These are phyloP conservation scores for Papiliotrema flavescens DNA, from an alignment of 1,284 basidiomycete genomes.

Conservation along the genomic window DNA sequence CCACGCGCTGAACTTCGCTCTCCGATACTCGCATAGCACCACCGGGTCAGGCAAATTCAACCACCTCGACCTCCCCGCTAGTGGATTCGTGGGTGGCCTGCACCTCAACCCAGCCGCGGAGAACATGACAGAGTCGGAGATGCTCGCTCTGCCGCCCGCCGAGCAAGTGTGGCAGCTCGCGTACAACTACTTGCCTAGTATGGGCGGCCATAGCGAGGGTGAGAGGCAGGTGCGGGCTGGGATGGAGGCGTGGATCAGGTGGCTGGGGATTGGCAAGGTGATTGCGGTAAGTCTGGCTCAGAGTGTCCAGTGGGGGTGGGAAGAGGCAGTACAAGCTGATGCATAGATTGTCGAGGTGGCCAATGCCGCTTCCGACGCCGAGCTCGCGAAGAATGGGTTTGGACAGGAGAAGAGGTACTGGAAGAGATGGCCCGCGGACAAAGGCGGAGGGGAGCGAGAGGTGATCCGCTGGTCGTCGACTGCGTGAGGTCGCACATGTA, in stretches of 20 bases:
- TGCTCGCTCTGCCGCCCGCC: neutral
- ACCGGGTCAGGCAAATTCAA: too few relatives aligned
- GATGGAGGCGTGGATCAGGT: neutral
- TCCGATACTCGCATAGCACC: too few relatives aligned
- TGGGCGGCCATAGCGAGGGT: constrained; percentile 10
- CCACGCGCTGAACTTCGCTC: too few relatives aligned
- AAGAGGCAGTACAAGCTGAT: neutral
- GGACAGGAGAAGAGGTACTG: neutral
- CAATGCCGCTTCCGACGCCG: neutral
- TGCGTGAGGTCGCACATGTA: too few relatives aligned
- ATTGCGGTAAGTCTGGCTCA: constrained; percentile 8
- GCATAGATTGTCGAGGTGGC: neutral
- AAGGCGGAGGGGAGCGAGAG: neutral
- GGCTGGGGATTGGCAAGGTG: constrained; percentile 5
- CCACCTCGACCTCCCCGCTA: neutral
- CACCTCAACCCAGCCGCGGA: neutral
- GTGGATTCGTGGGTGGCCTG: neutral
- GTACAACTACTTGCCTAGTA: constrained; percentile 9
- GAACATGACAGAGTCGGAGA: neutral
- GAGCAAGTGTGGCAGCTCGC: constrained; percentile 9
- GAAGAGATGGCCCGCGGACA: neutral
- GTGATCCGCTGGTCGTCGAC: neutral
- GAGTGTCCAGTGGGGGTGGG: too few relatives aligned
- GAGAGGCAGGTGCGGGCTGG: constrained; percentile 4
- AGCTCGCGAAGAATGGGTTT: neutral